Evolutionary conservation across 768 basidiomycete genomes (phyloP).

Genomic region (Favolaschia claudopus): DNA sequence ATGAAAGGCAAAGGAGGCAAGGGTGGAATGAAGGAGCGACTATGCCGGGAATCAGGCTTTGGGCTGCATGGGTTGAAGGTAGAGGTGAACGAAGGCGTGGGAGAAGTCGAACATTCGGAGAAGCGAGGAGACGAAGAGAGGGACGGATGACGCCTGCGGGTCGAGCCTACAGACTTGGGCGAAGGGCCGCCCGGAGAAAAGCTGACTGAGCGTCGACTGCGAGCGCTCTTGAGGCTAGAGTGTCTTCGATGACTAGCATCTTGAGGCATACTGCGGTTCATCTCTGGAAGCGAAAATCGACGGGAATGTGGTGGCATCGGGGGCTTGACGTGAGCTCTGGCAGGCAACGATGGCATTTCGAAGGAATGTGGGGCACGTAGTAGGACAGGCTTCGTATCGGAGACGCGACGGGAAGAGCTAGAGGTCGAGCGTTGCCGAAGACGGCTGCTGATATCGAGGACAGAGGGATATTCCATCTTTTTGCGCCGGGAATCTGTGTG

Average conservation of each 20-base stretch:
- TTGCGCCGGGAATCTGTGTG: conserved; percentile 28
- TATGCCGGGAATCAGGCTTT: conserved; percentile 14
- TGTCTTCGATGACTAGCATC: conserved; percentile 28
- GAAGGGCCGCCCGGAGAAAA: conserved; percentile 29
- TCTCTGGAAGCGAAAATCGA: conserved; percentile 41
- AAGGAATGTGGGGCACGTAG: conserved; percentile 24
- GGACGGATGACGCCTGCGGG: conserved; percentile 21
- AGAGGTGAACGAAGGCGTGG: conserved; percentile 4
- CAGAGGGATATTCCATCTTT: conserved; percentile 25
- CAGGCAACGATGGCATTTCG: conserved; percentile 28
- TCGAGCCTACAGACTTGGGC: conserved; percentile 32
- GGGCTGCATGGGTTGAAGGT: conserved; percentile 10
- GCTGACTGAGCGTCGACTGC: conserved; percentile 27
- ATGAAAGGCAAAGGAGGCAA: conserved; percentile 20
- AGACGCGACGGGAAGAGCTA: conserved; percentile 1
- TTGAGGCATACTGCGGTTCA: conserved; percentile 24
- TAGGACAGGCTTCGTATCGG: neutral
- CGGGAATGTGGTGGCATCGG: conserved; percentile 18
- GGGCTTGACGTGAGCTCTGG: conserved; percentile 22
- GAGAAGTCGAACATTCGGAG: conserved; percentile 4
- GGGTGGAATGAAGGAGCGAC: conserved; percentile 23
- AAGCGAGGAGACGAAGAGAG: conserved; percentile 27
- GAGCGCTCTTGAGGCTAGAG: conserved; percentile 34
- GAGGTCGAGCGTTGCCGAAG: conserved; percentile 14
- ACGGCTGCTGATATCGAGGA: conserved; percentile 25